Percentiles rank a stretch among this genome's conserved stretches.
Conservation (phyloP, 305 asterid species). For the Stenogyne calaminthoides region DNA sequence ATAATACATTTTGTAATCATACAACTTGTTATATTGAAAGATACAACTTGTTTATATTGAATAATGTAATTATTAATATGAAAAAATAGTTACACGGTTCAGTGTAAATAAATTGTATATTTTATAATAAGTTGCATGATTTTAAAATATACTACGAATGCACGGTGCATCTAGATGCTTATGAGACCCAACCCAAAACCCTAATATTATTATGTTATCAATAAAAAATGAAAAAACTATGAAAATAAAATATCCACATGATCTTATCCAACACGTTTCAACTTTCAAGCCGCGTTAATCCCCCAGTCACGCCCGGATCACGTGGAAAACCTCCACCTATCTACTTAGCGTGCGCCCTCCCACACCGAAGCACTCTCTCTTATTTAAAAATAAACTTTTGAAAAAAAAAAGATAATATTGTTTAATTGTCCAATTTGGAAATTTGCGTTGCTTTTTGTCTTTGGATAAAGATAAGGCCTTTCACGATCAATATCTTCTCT, state of each 20-base stretch:
- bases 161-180: too few relatives aligned
- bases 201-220: background rate
- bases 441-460: conserved; percentile 33
- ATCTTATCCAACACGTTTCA: background rate
- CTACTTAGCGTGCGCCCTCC: background rate
- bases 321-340: background rate
- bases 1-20: too few relatives aligned
- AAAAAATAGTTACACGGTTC: too few relatives aligned
- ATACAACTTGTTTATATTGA: too few relatives aligned
- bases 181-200: too few relatives aligned
- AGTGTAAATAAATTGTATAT: too few relatives aligned
- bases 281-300: background rate
- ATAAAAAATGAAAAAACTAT: background rate
- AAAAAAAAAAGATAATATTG: conserved; percentile 20
- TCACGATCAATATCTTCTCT: conserved; percentile 25
- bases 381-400: background rate
- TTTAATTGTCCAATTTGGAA: conserved; percentile 36
- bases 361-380: background rate
- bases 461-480: conserved; percentile 40
- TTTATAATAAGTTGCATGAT: too few relatives aligned
- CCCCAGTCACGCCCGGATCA: background rate
- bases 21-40: too few relatives aligned
- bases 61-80: too few relatives aligned
- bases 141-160: too few relatives aligned
- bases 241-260: background rate